Evolutionary conservation across 208 protist species (phyloP).

Genomic region (Acanthamoeba polyphaga): DNA sequence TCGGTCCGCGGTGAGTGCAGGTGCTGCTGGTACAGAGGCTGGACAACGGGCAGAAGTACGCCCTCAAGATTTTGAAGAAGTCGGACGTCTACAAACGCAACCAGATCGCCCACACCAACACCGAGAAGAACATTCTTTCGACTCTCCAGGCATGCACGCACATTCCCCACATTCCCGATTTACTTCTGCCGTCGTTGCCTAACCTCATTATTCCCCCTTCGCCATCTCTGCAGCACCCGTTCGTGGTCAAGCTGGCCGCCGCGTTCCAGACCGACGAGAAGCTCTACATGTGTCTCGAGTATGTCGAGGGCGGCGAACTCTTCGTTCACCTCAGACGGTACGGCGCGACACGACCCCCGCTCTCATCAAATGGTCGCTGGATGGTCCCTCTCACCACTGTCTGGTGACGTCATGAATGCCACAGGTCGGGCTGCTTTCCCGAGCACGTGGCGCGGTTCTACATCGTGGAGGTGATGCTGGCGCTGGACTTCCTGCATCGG

Average conservation of each 20-base stretch:
- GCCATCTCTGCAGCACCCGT: conserved; percentile 91
- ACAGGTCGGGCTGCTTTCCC: conserved; percentile 88
- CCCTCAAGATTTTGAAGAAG: conserved; percentile 73
- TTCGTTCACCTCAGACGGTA: conserved; percentile 90
- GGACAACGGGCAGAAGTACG: conserved; percentile 57
- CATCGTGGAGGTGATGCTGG: conserved; percentile 93
- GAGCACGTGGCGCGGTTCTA: conserved; percentile 93
- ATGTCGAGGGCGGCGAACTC: conserved; percentile 91
- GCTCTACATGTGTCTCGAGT: conserved; percentile 91
- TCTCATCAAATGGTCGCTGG: not conserved
- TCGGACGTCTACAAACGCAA: conserved; percentile 53
- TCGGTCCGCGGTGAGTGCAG: not conserved
- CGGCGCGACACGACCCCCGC: not conserved
- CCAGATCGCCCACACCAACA: conserved; percentile 80
- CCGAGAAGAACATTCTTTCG: conserved; percentile 76
- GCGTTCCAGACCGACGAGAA: conserved; percentile 89
- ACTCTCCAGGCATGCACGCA: not conserved
- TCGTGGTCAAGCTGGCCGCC: conserved; percentile 89
- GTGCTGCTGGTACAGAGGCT: conserved; percentile 34
- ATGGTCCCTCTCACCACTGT: not conserved
- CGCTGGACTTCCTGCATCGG: conserved; percentile 94
- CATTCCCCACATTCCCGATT: not conserved
- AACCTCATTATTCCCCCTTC: not conserved
- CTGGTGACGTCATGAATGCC: not conserved
- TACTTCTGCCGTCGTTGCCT: not conserved